Evolutionary conservation across 768 basidiomycete species (phyloP).

Genomic region (Serendipita vermifera): DNA sequence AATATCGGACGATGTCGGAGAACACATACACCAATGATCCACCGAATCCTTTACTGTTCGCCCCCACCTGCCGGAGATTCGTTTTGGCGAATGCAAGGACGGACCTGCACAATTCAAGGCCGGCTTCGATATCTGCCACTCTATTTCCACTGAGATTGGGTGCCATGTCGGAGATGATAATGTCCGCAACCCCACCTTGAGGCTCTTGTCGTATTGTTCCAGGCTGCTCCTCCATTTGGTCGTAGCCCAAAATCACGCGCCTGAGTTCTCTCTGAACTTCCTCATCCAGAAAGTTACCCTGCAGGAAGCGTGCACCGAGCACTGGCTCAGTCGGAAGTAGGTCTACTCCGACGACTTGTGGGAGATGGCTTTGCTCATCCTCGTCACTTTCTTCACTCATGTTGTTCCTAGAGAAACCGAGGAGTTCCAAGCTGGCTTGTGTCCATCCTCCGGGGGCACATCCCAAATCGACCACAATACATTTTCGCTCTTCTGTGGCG

Average conservation of each 20-base stretch:
- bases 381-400: constrained; percentile 8
- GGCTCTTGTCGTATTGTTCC: constrained; percentile 15
- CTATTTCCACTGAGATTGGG: constrained; percentile 65
- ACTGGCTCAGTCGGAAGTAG: constrained; percentile 59
- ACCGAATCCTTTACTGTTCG: constrained; percentile 31
- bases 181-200: constrained; percentile 36
- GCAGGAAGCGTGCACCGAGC: constrained; percentile 56
- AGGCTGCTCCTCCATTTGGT: too few species aligned
- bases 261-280: constrained; percentile 36
- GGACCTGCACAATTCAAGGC: constrained; percentile 59
- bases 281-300: constrained; percentile 63
- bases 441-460: constrained; percentile 93
- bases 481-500: constrained; percentile 29
- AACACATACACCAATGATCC: constrained; percentile 45
- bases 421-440: constrained; percentile 56
- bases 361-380: neutral
- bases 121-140: constrained; percentile 48
- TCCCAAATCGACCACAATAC: constrained; percentile 71
- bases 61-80: constrained; percentile 38
- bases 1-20: constrained; percentile 8
- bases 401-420: constrained; percentile 35
- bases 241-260: constrained; percentile 24
- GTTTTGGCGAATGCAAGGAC: constrained; percentile 54
- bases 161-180: constrained; percentile 86
- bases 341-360: constrained; percentile 62